Evolutionary conservation across 345 rosid species (phyloP), one percentile per base, ranked within the genome.

Genomic region (Abelmoschus esculentus): DNA sequence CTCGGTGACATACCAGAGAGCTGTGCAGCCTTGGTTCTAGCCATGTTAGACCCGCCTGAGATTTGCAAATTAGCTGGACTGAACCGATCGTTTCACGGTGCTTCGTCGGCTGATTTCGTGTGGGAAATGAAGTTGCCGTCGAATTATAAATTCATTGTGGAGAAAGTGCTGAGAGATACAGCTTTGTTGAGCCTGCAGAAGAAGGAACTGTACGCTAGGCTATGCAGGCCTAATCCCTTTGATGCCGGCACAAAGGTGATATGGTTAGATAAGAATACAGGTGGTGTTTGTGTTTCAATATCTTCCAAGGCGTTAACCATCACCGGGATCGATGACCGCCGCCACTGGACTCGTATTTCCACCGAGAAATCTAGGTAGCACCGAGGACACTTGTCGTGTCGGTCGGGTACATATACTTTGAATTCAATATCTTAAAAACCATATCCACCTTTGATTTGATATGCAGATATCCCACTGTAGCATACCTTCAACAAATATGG

Each of bases 401-500:
- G 40, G 40, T 36, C 8, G 40, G 40, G 3, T 36, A 36, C 9
- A 38, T 38, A 38, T 38, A 38, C 42, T 38, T 38, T 38, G 1
- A 38, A 38, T 7, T 38, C 42, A 9, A 36, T 38, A 7, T 7
- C 42, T 38, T 38, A 38, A 38, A 38, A 2, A 7, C 2, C 10
- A 38, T 38, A 1, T 38, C 2, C 10, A 38, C 0, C 9, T 38
- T 38, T 38, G 54, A 62, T 47, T 47, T 14, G 52, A 31, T 31
- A 10, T 74, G 76, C 61, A 89, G 97, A 77, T 93, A 89, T 71
- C 78, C 79, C 1, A 78, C 86, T 22, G 87, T 87, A 44, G 93
- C 98, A 8, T 93, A 91, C 80, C 92, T 93, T 28, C 98, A 89
- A 76, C 98, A 93, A 77, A 85, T 86, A 42, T 93, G 98, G 98